phyloP scores from a whole-genome alignment of 192 early-diverging fungal species.

The Gigaspora rosea region DNA sequence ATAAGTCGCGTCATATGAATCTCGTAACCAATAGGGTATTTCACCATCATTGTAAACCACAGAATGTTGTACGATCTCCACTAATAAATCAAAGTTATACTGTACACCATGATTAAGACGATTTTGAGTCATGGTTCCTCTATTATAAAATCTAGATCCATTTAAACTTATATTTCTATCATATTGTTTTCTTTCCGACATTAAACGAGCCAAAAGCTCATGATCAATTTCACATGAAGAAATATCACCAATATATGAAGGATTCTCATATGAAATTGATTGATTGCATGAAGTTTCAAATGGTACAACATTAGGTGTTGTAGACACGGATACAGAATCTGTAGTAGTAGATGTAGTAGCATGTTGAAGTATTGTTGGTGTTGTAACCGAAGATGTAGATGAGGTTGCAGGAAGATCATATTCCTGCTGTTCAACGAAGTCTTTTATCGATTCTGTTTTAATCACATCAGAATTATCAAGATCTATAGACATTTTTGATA shows the following conservation, averaged over 20 bases:
- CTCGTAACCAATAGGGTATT: slow-evolving; percentile 1
- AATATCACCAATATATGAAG: not conserved
- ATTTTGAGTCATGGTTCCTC: not conserved
- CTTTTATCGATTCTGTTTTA: too few species aligned
- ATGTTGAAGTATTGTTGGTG: too few species aligned
- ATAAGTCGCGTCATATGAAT: slow-evolving; percentile 1
- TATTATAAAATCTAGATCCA: not conserved
- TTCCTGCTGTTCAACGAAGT: too few species aligned
- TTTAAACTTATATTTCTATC: not conserved
- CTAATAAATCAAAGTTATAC: slow-evolving; percentile 4
- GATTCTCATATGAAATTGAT: not conserved
- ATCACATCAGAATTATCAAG: too few species aligned
- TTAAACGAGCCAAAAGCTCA: not conserved
- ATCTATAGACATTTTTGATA: too few species aligned
- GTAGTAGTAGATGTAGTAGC: too few species aligned
- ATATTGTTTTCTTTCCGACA: slow-evolving; percentile 1
- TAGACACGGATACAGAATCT: too few species aligned
- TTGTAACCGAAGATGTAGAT: too few species aligned
- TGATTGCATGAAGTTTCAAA: not conserved
- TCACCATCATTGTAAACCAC: not conserved
- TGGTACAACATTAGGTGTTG: too few species aligned
- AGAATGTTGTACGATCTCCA: slow-evolving; percentile 2
- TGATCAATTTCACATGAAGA: not conserved
- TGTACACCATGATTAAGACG: not conserved
- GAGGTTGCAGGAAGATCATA: too few species aligned